Conservation (phyloP, 495 filamentous ascomycete genomes). For the Penicillium samsonianum region DNA sequence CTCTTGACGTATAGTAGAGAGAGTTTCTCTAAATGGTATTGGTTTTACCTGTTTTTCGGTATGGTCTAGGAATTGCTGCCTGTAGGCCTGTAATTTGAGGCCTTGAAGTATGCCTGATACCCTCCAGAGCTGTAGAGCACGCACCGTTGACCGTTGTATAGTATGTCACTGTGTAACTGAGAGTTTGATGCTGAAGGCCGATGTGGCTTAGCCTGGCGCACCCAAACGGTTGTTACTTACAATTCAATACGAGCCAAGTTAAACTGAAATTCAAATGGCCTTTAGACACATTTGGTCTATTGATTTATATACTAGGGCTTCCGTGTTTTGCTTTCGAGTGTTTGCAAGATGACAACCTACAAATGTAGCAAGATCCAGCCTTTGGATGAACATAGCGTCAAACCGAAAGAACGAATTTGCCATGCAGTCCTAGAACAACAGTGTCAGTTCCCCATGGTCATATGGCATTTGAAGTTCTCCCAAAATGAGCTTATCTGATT, state of each 20-base stretch:
- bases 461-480: not conserved
- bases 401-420: not conserved
- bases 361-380: not conserved
- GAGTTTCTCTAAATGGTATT: constrained; percentile 19
- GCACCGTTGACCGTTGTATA: not conserved
- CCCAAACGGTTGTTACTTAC: not conserved
- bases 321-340: not conserved
- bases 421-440: not conserved
- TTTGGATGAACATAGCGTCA: not conserved
- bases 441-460: not conserved
- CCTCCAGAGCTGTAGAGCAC: not conserved
- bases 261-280: not conserved
- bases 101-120: not conserved
- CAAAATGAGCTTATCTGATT: too few relatives aligned
- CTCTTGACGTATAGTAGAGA: constrained; percentile 6
- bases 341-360: not conserved
- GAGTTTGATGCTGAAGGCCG: not conserved
- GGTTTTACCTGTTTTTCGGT: constrained; percentile 1
- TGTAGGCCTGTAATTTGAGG: not conserved
- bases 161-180: not conserved
- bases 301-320: not conserved
- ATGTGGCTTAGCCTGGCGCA: not conserved
- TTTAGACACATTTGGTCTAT: not conserved
- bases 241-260: not conserved
- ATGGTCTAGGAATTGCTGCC: not conserved